phyloP scores from a whole-genome alignment of 768 basidiomycete genomes.

The Porpolomopsis calyptriformis region DNA sequence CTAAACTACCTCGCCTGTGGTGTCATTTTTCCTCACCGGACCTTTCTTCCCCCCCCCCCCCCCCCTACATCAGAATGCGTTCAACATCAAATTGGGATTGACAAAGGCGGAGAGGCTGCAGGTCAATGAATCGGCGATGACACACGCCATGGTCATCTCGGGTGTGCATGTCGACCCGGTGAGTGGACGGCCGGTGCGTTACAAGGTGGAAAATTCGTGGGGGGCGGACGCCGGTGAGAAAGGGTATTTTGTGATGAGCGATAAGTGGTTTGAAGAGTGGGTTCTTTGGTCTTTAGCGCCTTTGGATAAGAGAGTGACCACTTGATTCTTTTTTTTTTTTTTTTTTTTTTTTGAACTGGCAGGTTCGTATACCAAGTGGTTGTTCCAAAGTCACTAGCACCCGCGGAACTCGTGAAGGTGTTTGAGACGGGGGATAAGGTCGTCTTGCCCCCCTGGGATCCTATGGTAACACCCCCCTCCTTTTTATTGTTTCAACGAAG shows the following conservation, averaged over 20 bases:
- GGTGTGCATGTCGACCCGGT: slow-evolving; percentile 74
- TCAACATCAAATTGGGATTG: slow-evolving; percentile 69
- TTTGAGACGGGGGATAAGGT: slow-evolving; percentile 55
- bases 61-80: slow-evolving; percentile 46
- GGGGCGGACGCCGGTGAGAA: slow-evolving; percentile 65
- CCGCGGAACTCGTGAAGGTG: slow-evolving; percentile 71
- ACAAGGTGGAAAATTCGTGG: slow-evolving; percentile 98
- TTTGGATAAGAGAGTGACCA: neutral
- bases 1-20: too few species aligned
- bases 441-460: slow-evolving; percentile 87
- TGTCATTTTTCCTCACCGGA: neutral
- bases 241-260: slow-evolving; percentile 89
- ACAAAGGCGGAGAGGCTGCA: slow-evolving; percentile 80
- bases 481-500: neutral
- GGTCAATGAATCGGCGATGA: slow-evolving; percentile 82
- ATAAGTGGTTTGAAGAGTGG: slow-evolving; percentile 85
- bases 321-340: slow-evolving; percentile 1
- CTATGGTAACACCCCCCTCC: slow-evolving; percentile 46
- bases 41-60: neutral
- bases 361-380: slow-evolving; percentile 93
- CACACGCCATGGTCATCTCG: slow-evolving; percentile 92
- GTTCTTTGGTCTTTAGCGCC: slow-evolving; percentile 18
- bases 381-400: slow-evolving; percentile 67
- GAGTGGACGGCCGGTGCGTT: slow-evolving; percentile 68
- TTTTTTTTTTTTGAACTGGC: slow-evolving; percentile 1